These are phyloP conservation scores for Metschnikowia henanensis DNA, from an alignment of 805 yeast species.

Conservation along the genomic window DNA sequence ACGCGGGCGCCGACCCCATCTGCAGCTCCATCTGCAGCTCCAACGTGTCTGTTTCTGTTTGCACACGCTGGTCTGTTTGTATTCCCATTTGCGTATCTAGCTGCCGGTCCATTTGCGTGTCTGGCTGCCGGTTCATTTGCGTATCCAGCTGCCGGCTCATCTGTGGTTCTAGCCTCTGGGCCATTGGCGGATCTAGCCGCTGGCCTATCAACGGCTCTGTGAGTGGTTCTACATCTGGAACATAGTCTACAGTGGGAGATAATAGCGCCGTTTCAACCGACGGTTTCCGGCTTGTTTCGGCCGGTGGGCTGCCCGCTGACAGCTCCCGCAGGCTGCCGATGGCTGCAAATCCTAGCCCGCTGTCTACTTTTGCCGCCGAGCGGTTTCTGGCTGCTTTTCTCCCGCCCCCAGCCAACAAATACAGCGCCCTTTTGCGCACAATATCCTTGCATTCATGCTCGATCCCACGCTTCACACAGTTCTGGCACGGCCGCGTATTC, in stretches of 20 bases:
- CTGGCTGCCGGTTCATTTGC: no score
- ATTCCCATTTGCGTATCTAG: background rate
- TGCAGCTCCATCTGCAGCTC: background rate
- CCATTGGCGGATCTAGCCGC: no score
- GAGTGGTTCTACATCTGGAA: no score
- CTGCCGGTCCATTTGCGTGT: no score
- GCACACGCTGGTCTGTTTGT: background rate
- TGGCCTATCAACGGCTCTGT: no score
- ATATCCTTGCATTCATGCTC: conserved; percentile 57
- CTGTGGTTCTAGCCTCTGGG: no score
- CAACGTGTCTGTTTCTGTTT: no score
- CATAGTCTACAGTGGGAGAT: no score
- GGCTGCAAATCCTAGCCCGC: background rate
- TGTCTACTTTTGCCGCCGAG: background rate
- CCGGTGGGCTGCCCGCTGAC: no score
- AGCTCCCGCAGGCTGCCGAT: background rate
- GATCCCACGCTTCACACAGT: conserved; percentile 64
- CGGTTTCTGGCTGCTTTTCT: background rate
- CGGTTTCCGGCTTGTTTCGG: no score
- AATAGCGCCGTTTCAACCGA: no score
- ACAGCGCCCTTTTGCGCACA: conserved; percentile 48
- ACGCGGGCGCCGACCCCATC: conserved; percentile 1
- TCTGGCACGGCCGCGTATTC: conserved; percentile 65
- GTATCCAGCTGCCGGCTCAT: no score
- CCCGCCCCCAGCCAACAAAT: conserved; percentile 1